phyloP scores from a whole-genome alignment of 495 filamentous ascomycete species.

The Amorphotheca resinae region DNA sequence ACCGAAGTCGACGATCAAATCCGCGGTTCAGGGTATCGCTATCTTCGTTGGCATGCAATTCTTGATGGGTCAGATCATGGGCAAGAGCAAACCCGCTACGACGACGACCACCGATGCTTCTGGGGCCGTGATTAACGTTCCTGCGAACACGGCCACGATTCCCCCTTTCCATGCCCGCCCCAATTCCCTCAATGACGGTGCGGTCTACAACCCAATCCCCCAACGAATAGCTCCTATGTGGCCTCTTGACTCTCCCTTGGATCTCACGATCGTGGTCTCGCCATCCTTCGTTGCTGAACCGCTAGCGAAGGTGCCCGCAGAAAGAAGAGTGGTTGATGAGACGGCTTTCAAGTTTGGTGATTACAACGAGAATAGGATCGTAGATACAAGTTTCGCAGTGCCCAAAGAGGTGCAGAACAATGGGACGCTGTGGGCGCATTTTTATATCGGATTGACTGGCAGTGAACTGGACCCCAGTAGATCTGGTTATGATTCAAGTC shows the following conservation, averaged over 20 bases:
- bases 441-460: slow-evolving; percentile 71
- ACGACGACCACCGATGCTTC: slow-evolving; percentile 34
- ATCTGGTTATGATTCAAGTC: slow-evolving; percentile 54
- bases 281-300: slow-evolving; percentile 57
- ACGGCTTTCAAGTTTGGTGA: slow-evolving; percentile 70
- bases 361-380: slow-evolving; percentile 63
- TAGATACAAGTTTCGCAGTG: slow-evolving; percentile 65
- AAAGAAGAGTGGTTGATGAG: slow-evolving; percentile 61
- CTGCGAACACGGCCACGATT: slow-evolving; percentile 35
- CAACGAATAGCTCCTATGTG: slow-evolving; percentile 78
- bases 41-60: slow-evolving; percentile 61
- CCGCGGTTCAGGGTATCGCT: slow-evolving; percentile 49
- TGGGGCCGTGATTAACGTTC: slow-evolving; percentile 31
- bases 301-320: slow-evolving; percentile 43
- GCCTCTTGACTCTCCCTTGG: slow-evolving; percentile 62
- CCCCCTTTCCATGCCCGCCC: slow-evolving; percentile 58
- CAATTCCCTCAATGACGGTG: slow-evolving; percentile 40
- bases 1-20: slow-evolving; percentile 38
- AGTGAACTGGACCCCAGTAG: slow-evolving; percentile 60
- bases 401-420: slow-evolving; percentile 78
- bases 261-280: slow-evolving; percentile 77
- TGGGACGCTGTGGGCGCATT: slow-evolving; percentile 87
- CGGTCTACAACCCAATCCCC: slow-evolving; percentile 59
- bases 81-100: slow-evolving; percentile 34
- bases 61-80: slow-evolving; percentile 35